phyloP scores from a whole-genome alignment of 2,329 filamentous ascomycete species.

The Pestalotiopsis sp. region DNA sequence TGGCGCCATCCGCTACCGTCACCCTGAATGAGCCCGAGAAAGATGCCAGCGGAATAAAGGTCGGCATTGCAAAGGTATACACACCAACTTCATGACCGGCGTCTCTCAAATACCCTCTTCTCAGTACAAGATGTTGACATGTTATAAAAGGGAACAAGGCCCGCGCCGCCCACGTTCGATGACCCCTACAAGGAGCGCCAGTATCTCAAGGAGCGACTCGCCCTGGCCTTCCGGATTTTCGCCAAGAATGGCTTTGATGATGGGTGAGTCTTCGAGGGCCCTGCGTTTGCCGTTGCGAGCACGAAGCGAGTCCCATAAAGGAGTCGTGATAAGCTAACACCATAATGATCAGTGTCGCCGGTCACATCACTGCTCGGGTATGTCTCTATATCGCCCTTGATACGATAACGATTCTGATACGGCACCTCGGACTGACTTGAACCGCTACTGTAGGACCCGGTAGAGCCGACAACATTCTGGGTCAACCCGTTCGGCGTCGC shows the following conservation, averaged over 20 bases:
- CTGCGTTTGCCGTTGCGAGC: not conserved
- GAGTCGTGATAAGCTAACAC: constrained; percentile 1
- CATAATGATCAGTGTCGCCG: constrained; percentile 50
- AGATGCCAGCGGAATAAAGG: not conserved
- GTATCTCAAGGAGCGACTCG: constrained; percentile 56
- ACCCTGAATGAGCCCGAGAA: not conserved
- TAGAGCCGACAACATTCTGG: constrained; percentile 64
- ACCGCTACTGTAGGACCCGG: constrained; percentile 46
- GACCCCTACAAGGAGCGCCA: constrained; percentile 44
- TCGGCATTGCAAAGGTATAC: constrained; percentile 3
- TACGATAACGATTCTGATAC: not conserved
- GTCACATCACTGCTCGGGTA: constrained; percentile 61
- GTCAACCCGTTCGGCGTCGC: constrained; percentile 68
- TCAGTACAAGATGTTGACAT: not conserved
- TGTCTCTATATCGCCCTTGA: not conserved
- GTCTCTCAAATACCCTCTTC: not conserved
- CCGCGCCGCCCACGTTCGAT: constrained; percentile 24
- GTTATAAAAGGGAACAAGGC: not conserved
- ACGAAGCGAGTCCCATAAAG: not conserved
- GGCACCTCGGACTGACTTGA: not conserved
- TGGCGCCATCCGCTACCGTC: constrained; percentile 1
- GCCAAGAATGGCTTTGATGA: constrained; percentile 60
- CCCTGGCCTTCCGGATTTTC: constrained; percentile 60
- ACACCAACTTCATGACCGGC: not conserved
- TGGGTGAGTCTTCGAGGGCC: constrained; percentile 34